Percentiles rank a stretch among this genome's conserved stretches.
Evolutionary conservation across 1,139 yeast species (phyloP).

Genomic region (Kazachstania sp.): DNA sequence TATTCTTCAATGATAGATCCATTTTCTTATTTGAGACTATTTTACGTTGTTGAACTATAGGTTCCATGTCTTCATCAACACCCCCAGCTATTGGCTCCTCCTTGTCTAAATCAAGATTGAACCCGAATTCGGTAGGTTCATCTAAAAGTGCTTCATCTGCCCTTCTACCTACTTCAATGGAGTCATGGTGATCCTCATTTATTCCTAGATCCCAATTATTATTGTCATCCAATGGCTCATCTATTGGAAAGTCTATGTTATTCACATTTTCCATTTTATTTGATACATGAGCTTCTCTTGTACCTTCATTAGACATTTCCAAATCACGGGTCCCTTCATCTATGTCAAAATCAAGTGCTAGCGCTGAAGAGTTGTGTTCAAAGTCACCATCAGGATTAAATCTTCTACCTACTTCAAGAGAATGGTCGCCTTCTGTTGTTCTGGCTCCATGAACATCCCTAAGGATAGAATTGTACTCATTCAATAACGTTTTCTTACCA

Average conservation of each 20-base stretch:
- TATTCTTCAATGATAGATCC: slow-evolving; percentile 12
- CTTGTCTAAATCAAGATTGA: slow-evolving; percentile 32
- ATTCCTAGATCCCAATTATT: slow-evolving; percentile 22
- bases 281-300: neutral
- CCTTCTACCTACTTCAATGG: slow-evolving; percentile 28
- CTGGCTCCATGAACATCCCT: slow-evolving; percentile 4
- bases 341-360: slow-evolving; percentile 27
- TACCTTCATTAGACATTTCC: neutral
- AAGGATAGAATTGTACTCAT: slow-evolving; percentile 7
- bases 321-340: slow-evolving; percentile 9
- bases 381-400: slow-evolving; percentile 9
- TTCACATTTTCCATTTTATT: slow-evolving; percentile 4
- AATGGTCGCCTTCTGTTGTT: slow-evolving; percentile 24
- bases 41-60: neutral
- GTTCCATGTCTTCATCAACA: slow-evolving; percentile 11
- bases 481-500: neutral
- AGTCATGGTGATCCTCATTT: slow-evolving; percentile 14
- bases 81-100: slow-evolving; percentile 10
- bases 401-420: slow-evolving; percentile 29
- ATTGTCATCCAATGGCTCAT: slow-evolving; percentile 5
- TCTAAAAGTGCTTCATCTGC: slow-evolving; percentile 20
- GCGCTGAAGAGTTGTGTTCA: slow-evolving; percentile 17
- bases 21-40: slow-evolving; percentile 5
- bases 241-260: slow-evolving; percentile 4
- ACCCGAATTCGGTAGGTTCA: slow-evolving; percentile 30